Evolutionary conservation across 371 early-diverging fungal genomes (phyloP).

Genomic region (Lichtheimia ornata): DNA sequence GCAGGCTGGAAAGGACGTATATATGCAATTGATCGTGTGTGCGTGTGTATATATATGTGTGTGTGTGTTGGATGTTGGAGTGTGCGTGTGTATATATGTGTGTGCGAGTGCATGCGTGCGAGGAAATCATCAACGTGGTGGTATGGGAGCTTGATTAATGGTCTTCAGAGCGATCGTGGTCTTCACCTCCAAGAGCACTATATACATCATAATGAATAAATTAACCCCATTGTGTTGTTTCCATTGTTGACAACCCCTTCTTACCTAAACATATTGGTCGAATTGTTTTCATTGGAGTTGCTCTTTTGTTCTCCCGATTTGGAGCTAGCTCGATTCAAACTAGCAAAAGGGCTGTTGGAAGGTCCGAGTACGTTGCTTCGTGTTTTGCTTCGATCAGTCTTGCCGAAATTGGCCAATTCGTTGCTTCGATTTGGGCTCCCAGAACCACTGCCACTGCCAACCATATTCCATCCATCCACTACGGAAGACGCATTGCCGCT

Average conservation of each 20-base stretch:
- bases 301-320: constrained; percentile 33
- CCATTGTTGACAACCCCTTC: background rate
- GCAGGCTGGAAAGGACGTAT: background rate
- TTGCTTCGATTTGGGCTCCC: constrained; percentile 48
- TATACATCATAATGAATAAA: background rate
- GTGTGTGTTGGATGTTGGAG: background rate
- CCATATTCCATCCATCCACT: constrained; percentile 75
- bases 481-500: constrained; percentile 25
- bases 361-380: constrained; percentile 58
- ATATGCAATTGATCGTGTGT: no score
- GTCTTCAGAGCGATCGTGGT: background rate
- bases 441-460: constrained; percentile 48
- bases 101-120: background rate
- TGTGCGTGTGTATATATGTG: background rate
- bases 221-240: background rate
- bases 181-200: constrained; percentile 2
- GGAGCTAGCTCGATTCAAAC: constrained; percentile 29
- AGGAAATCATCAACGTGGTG: background rate
- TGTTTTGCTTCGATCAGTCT: constrained; percentile 66
- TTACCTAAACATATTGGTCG: constrained; percentile 57
- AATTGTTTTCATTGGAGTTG: constrained; percentile 19
- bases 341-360: constrained; percentile 55
- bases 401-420: constrained; percentile 81
- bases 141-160: no score
- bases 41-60: no score